phyloP scores from a whole-genome alignment of 768 basidiomycete genomes.

The Suillus brevipes region DNA sequence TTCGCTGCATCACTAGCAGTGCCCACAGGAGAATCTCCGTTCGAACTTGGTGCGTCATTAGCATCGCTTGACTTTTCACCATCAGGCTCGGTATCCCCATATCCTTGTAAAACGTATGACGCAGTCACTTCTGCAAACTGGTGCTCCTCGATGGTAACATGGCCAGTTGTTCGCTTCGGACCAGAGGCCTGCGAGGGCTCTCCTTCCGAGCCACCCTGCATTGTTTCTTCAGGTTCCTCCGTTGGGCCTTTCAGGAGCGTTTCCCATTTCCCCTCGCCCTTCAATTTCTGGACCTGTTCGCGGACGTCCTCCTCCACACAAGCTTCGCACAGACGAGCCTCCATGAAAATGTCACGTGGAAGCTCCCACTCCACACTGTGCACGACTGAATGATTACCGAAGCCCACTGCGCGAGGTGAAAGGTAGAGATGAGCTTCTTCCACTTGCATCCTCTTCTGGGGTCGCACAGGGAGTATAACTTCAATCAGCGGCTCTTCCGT shows the following conservation, averaged over 20 bases:
- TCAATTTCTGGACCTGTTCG: slow-evolving; percentile 21
- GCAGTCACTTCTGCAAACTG: neutral
- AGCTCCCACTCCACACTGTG: slow-evolving; percentile 53
- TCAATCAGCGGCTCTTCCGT: slow-evolving; percentile 30
- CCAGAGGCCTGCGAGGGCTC: neutral
- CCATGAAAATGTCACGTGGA: slow-evolving; percentile 42
- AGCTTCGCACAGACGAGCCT: slow-evolving; percentile 35
- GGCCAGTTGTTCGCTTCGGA: neutral
- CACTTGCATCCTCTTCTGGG: slow-evolving; percentile 19
- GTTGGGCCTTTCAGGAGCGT: neutral
- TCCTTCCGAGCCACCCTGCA: too few relatives aligned
- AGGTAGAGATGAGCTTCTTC: slow-evolving; percentile 54
- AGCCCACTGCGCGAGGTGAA: slow-evolving; percentile 39
- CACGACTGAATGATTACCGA: slow-evolving; percentile 54
- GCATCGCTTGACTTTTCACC: neutral
- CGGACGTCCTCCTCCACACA: slow-evolving; percentile 39
- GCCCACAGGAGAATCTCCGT: neutral
- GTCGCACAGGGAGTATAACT: slow-evolving; percentile 29
- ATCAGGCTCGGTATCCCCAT: too few relatives aligned
- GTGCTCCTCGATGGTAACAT: neutral
- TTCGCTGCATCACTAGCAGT: too few relatives aligned
- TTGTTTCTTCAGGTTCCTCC: neutral
- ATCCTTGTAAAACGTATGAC: neutral
- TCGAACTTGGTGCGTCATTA: neutral
- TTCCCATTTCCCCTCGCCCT: slow-evolving; percentile 22